Evolutionary conservation across 306 rosid species (phyloP), one percentile per base, ranked within the genome.

Genomic region (Acmispon strigosus): DNA sequence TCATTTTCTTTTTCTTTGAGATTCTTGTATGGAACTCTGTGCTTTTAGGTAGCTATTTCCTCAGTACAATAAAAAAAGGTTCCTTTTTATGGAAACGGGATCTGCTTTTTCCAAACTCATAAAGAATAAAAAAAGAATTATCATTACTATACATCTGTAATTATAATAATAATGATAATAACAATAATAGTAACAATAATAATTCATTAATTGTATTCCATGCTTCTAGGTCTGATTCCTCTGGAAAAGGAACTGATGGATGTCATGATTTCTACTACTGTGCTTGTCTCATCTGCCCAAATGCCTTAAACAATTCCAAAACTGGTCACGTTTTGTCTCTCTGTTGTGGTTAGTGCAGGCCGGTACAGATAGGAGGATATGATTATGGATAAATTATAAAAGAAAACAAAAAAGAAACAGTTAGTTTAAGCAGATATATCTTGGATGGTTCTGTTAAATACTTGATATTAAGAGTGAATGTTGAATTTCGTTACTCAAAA

Each of bases 71-170:
- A 74, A 74, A 83, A 90, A 88, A 86, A 49, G 78, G 82, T 73
- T 54, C 87, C 92, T 58, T 77, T 87, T 91, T 87, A 82, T 81
- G 91, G 92, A 89, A 94, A 87, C 70, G 92, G 87, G 96, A 82
- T 84, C 88, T 84, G 89, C 97, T 86, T 91, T 84, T 83, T 67
- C 76, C 69, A 76, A 82, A 84, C 84, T 87, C 85, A 83, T 88
- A 47, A 36, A 57, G 51, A 83, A 14, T 47, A 65, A 20, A 24
- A 27, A 65, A 60, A 27, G 32, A 79, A 2, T 36, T 18, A 16
- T 2, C 2, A 15, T 74, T 29, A 47, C 48, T 22, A 32, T n/a
- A n/a, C n/a, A n/a, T 29, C 15, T 48, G 47, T 58, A 7, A 66
- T 51, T 32, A 64, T 34, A 68, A 9, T 62, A 55, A n/a, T 9